These are phyloP conservation scores for Epipyxis sp. DNA, from an alignment of 108 stramenopile genomes.

Conservation along the genomic window DNA sequence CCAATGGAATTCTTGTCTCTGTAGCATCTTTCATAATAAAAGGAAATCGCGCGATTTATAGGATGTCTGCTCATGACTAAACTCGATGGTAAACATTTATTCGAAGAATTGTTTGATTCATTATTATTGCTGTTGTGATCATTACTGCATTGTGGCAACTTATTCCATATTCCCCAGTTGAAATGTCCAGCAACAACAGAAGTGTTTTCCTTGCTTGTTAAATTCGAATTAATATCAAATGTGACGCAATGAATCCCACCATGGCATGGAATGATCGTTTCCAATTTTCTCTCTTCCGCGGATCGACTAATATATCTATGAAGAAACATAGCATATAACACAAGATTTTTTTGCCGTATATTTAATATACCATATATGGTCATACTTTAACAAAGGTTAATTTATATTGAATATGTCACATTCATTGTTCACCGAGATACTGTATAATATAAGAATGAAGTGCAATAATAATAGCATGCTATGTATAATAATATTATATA, in stretches of 20 bases:
- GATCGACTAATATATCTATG: not conserved
- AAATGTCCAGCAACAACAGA: conserved; percentile 40
- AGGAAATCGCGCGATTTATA: conserved; percentile 33
- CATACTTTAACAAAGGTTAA: no score
- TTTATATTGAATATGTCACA: no score
- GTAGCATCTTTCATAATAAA: conserved; percentile 40
- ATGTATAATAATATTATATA: no score
- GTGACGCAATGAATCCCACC: conserved; percentile 23
- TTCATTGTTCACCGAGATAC: no score
- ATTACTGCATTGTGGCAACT: not conserved
- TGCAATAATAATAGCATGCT: no score
- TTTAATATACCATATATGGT: no score
- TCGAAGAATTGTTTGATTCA: not conserved
- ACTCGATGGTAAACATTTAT: not conserved
- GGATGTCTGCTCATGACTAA: conserved; percentile 37
- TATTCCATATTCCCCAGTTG: conserved; percentile 38
- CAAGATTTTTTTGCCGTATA: no score
- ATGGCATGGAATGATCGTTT: conserved; percentile 33
- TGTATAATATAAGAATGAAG: no score
- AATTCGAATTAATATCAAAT: conserved; percentile 28
- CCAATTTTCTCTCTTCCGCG: not conserved
- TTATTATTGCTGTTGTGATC: no score
- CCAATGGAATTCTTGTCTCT: not conserved
- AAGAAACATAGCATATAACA: no score
- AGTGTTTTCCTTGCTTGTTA: not conserved